These are phyloP conservation scores for Rhizopogon vinicolor DNA, from an alignment of 768 basidiomycete species.

Conservation along the genomic window DNA sequence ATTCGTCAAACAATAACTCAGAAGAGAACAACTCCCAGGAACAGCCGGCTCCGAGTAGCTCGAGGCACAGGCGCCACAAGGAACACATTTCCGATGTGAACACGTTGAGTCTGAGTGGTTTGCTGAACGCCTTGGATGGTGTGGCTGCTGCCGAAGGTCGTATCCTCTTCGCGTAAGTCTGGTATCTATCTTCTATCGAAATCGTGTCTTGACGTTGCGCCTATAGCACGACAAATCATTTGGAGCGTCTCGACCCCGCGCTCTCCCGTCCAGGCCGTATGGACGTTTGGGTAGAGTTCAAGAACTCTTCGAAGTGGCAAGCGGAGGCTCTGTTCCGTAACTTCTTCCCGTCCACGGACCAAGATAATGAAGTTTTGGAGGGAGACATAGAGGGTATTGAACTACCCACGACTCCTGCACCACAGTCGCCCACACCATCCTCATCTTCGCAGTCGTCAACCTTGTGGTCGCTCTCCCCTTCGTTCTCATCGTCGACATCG, in stretches of 20 bases:
- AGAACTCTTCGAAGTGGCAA: slow-evolving; percentile 80
- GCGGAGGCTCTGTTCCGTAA: slow-evolving; percentile 85
- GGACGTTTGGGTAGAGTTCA: slow-evolving; percentile 93
- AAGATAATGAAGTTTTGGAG: slow-evolving; percentile 32
- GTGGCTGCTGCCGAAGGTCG: slow-evolving; percentile 86
- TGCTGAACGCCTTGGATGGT: slow-evolving; percentile 83
- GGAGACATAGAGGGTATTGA: slow-evolving; percentile 46
- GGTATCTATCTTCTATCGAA: neutral
- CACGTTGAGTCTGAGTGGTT: slow-evolving; percentile 74
- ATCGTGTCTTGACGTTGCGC: neutral
- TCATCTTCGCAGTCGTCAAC: slow-evolving; percentile 42
- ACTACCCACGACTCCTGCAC: slow-evolving; percentile 32
- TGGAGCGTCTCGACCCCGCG: slow-evolving; percentile 88
- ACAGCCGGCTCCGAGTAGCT: slow-evolving; percentile 29
- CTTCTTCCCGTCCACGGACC: slow-evolving; percentile 80
- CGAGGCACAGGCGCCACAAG: slow-evolving; percentile 42
- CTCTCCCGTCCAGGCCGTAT: slow-evolving; percentile 88
- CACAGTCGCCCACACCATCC: slow-evolving; percentile 35
- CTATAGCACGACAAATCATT: slow-evolving; percentile 78
- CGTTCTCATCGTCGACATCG: slow-evolving; percentile 38
- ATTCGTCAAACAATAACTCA: slow-evolving; percentile 28
- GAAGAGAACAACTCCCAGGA: slow-evolving; percentile 27
- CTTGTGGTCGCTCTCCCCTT: slow-evolving; percentile 39
- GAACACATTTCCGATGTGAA: slow-evolving; percentile 73
- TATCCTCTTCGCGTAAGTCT: slow-evolving; percentile 80